phyloP scores from a whole-genome alignment of 1,284 basidiomycete species.

The Irpex sp. region DNA sequence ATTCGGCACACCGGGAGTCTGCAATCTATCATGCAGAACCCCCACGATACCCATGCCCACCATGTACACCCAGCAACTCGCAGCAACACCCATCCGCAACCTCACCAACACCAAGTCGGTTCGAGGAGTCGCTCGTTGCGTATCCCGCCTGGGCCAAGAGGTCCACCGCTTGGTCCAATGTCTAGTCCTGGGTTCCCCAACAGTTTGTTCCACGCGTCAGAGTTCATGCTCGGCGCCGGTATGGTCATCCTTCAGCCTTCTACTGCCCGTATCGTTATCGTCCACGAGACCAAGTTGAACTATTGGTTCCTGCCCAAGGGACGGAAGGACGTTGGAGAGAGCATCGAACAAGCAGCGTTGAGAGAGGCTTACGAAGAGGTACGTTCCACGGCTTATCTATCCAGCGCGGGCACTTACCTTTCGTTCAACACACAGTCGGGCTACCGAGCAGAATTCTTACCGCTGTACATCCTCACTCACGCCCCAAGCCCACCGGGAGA shows the following conservation, averaged over 20 bases:
- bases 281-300: slow-evolving; percentile 32
- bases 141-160: background rate
- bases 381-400: slow-evolving; percentile 8
- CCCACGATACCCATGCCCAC: background rate
- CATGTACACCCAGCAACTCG: background rate
- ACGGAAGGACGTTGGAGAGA: slow-evolving; percentile 58
- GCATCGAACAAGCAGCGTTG: slow-evolving; percentile 48
- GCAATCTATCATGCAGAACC: background rate
- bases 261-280: slow-evolving; percentile 34
- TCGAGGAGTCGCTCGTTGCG: background rate
- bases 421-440: slow-evolving; percentile 38
- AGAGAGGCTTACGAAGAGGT: slow-evolving; percentile 66
- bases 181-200: slow-evolving; percentile 30
- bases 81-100: background rate
- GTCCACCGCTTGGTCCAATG: background rate
- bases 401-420: background rate
- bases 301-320: slow-evolving; percentile 57
- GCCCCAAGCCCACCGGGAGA: slow-evolving; percentile 34
- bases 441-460: slow-evolving; percentile 43
- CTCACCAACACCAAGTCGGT: background rate
- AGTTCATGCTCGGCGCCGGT: slow-evolving; percentile 53
- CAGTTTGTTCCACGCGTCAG: slow-evolving; percentile 38
- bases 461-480: slow-evolving; percentile 33
- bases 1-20: background rate
- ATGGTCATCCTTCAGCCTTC: slow-evolving; percentile 54